Evolutionary conservation across 129 eudicot genomes (phyloP).

Genomic region (Ambrosia trifida): DNA sequence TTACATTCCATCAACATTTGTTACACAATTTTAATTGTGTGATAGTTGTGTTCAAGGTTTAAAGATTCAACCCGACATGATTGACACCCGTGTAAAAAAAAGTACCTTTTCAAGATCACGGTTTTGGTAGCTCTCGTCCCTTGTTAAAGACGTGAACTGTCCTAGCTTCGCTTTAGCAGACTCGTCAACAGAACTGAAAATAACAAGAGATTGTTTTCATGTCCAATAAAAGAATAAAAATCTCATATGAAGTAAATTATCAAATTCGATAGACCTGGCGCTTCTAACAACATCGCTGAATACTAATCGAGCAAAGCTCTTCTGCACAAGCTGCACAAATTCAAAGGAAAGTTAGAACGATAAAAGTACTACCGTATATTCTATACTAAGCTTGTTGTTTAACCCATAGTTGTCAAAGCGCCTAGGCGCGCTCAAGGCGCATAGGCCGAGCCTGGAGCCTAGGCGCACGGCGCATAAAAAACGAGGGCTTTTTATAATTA

Average conservation of each 20-base stretch:
- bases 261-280: constrained; percentile 51
- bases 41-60: too few species aligned
- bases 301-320: constrained; percentile 86
- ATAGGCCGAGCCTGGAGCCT: too few species aligned
- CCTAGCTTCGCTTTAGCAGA: constrained; percentile 76
- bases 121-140: constrained; percentile 77
- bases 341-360: constrained; percentile 16
- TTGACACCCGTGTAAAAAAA: neutral
- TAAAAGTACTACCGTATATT: neutral
- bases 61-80: neutral
- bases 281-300: constrained; percentile 71
- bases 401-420: too few species aligned
- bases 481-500: too few species aligned
- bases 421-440: too few species aligned
- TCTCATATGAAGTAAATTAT: constrained; percentile 3
- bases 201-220: neutral
- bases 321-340: constrained; percentile 94
- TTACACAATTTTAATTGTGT: too few species aligned
- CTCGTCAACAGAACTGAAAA: constrained; percentile 66
- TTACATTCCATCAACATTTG: too few species aligned
- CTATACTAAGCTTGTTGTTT: neutral
- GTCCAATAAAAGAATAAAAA: neutral
- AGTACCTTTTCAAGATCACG: constrained; percentile 91
- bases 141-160: constrained; percentile 60
- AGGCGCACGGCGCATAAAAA: too few species aligned